Evolutionary conservation across 106 monocot genomes (phyloP).

Genomic region (Phalaenopsis aphrodite): DNA sequence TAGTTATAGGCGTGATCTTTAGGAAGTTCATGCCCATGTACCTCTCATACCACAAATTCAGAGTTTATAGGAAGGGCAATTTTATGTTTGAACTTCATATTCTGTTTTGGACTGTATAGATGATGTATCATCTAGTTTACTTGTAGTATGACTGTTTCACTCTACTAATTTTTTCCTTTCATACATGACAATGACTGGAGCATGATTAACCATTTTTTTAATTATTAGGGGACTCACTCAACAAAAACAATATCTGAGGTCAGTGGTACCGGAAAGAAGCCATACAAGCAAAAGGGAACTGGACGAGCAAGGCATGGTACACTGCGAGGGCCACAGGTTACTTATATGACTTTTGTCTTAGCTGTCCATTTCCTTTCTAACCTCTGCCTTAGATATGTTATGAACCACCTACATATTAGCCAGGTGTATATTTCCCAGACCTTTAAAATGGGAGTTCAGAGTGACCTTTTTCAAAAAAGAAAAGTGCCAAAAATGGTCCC

Average conservation of each 20-base stretch:
- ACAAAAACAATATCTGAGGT: slow-evolving; percentile 92
- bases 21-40: too few species aligned
- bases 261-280: slow-evolving; percentile 91
- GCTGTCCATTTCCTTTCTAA: neutral
- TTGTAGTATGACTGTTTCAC: neutral
- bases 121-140: neutral
- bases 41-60: too few species aligned
- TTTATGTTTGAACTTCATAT: too few species aligned
- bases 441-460: neutral
- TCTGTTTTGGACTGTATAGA: neutral
- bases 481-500: too few species aligned
- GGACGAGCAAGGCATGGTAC: slow-evolving; percentile 93
- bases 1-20: too few species aligned
- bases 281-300: slow-evolving; percentile 87
- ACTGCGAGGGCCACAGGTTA: slow-evolving; percentile 89
- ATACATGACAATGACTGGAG: neutral
- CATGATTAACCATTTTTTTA: neutral
- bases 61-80: too few species aligned
- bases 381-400: neutral
- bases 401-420: neutral
- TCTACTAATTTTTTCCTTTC: neutral
- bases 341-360: neutral
- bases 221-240: slow-evolving; percentile 83
- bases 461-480: too few species aligned
- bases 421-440: neutral